A percentile compares a stretch with the other conserved stretches of the same genome.
Conservation (phyloP, 768 basidiomycete species). For the Termitomyces sp. region DNA sequence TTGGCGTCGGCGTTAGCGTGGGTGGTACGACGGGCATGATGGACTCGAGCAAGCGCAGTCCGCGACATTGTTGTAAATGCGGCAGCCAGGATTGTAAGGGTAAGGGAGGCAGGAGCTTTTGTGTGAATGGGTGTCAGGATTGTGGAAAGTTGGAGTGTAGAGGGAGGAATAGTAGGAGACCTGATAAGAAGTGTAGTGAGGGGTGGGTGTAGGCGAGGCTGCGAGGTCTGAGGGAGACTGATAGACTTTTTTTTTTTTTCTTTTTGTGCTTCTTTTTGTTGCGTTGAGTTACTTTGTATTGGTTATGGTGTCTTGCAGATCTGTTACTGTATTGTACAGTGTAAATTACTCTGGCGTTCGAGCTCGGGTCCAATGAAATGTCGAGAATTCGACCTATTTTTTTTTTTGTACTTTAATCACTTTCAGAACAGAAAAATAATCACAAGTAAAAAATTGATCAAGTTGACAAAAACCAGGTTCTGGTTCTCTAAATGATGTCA, state of each 20-base stretch:
- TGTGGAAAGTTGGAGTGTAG: conserved; percentile 79
- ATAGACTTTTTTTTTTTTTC: neutral
- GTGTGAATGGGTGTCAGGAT: conserved; percentile 73
- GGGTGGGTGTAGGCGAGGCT: conserved; percentile 29
- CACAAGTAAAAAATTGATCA: too few species aligned
- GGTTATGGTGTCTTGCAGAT: neutral
- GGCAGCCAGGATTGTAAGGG: conserved; percentile 81
- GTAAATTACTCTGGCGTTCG: neutral
- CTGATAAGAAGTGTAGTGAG: conserved; percentile 71
- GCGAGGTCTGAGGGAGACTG: neutral
- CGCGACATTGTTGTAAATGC: conserved; percentile 79
- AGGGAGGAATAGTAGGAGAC: conserved; percentile 74
- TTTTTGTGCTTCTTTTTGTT: neutral
- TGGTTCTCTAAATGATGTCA: too few species aligned
- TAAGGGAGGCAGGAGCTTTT: conserved; percentile 75
- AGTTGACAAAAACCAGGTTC: too few species aligned
- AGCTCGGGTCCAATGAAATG: too few species aligned
- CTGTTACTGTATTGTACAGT: neutral
- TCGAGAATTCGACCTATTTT: too few species aligned
- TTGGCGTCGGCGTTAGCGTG: conserved; percentile 4
- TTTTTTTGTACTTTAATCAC: too few species aligned
- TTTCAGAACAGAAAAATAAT: too few species aligned
- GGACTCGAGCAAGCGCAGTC: conserved; percentile 54
- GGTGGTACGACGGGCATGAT: conserved; percentile 25
- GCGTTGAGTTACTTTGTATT: too few species aligned